These are phyloP conservation scores for Mortierella sp. DNA, from an alignment of 371 early-diverging fungal genomes.

Conservation along the genomic window DNA sequence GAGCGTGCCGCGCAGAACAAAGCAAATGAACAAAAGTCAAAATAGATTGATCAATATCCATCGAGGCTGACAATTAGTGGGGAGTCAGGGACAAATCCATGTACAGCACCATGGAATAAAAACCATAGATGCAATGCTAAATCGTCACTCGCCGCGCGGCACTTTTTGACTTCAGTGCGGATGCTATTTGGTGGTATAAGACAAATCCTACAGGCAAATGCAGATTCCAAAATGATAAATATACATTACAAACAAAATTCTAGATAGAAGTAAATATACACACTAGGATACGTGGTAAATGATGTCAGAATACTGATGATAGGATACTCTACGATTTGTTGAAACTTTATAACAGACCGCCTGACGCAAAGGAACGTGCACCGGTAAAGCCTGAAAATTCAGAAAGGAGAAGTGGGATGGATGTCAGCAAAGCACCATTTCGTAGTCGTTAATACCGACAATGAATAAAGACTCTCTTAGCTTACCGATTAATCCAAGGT, in stretches of 20 bases:
- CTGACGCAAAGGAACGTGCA: conserved; percentile 49
- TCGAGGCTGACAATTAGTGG: neutral
- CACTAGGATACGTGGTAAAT: conserved; percentile 7
- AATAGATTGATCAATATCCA: no score
- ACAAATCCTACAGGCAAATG: no score
- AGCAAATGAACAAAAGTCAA: conserved; percentile 16
- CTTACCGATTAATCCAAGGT: conserved; percentile 51
- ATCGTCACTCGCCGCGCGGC: neutral
- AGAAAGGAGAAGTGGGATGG: neutral
- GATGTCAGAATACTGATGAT: neutral
- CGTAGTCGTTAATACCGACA: neutral
- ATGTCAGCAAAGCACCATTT: neutral
- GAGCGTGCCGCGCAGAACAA: conserved; percentile 33
- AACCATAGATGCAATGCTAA: neutral
- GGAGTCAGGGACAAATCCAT: no score
- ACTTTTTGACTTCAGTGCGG: neutral
- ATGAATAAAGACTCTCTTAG: neutral
- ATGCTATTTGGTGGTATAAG: neutral
- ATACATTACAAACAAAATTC: neutral
- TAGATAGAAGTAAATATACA: neutral
- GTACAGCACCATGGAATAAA: neutral
- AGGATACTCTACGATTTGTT: neutral
- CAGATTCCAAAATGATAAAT: neutral
- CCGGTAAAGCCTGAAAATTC: conserved; percentile 44
- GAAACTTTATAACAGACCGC: conserved; percentile 27